Conservation (phyloP, 1,284 basidiomycete genomes). For the Sanghuangporus sanghuang region DNA sequence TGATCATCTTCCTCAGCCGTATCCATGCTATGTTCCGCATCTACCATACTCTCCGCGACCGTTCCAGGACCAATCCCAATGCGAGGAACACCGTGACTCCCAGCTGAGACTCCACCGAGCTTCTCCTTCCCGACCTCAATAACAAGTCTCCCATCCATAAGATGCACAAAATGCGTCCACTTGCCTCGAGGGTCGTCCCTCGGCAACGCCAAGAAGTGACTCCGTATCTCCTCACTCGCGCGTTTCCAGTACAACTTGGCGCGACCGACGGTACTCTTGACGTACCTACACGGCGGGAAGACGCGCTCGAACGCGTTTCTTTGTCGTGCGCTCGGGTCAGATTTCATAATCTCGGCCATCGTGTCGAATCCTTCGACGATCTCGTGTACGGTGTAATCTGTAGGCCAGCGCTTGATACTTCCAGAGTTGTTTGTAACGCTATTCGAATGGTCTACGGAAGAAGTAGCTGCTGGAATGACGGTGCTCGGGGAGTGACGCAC, state of each 20-base stretch:
- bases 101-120: background rate
- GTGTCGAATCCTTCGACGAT: slow-evolving; percentile 13
- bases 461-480: background rate
- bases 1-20: slow-evolving; percentile 10
- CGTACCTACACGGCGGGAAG: slow-evolving; percentile 15
- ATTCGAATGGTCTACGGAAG: background rate
- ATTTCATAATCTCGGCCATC: slow-evolving; percentile 7
- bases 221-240: slow-evolving; percentile 8
- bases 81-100: background rate
- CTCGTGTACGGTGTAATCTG: slow-evolving; percentile 16
- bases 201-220: slow-evolving; percentile 13
- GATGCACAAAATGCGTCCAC: slow-evolving; percentile 17
- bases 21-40: background rate
- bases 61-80: background rate
- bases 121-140: slow-evolving; percentile 14
- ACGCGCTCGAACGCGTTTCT: slow-evolving; percentile 16
- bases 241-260: slow-evolving; percentile 19
- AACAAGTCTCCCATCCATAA: slow-evolving; percentile 16
- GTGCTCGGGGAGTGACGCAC: background rate
- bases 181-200: slow-evolving; percentile 4
- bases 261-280: slow-evolving; percentile 17
- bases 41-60: slow-evolving; percentile 1
- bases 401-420: slow-evolving; percentile 12
- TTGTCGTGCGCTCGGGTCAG: slow-evolving; percentile 10
- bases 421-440: background rate